These are phyloP conservation scores for Pseudozyma pruni DNA, from an alignment of 1,284 basidiomycete species.

Conservation along the genomic window DNA sequence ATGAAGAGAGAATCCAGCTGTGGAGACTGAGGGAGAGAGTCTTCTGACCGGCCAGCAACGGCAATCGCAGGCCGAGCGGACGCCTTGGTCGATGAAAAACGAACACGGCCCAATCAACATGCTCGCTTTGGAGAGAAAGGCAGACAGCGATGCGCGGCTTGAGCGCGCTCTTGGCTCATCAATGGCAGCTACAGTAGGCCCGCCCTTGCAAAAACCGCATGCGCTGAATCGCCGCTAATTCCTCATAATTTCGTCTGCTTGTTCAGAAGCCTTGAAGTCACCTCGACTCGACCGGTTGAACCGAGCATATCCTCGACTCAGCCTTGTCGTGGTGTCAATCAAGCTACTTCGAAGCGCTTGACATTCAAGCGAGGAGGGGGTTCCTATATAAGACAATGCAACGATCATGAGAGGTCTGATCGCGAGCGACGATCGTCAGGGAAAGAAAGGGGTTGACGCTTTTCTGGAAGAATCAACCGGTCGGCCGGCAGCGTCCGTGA, in stretches of 20 bases:
- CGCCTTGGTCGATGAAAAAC: background rate
- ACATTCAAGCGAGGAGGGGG: too few species aligned
- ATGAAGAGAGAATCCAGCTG: too few species aligned
- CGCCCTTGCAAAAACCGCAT: constrained; percentile 27
- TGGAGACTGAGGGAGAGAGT: background rate
- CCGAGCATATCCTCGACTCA: constrained; percentile 7
- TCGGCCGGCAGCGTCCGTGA: constrained; percentile 23
- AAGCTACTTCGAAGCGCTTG: too few species aligned
- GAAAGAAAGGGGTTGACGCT: background rate
- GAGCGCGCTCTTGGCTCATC: background rate
- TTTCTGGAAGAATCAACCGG: constrained; percentile 1
- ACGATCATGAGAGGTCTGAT: background rate
- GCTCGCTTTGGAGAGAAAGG: constrained; percentile 26
- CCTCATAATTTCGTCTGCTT: constrained; percentile 33
- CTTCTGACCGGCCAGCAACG: constrained; percentile 36
- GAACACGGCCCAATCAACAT: constrained; percentile 43
- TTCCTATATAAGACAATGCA: background rate
- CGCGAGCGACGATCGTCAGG: constrained; percentile 9
- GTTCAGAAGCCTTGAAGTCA: background rate
- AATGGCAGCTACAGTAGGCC: background rate
- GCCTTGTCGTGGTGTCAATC: too few species aligned
- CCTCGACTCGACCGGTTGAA: constrained; percentile 16
- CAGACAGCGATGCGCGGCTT: background rate
- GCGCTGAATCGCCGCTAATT: constrained; percentile 17
- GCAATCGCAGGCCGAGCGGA: constrained; percentile 34